Percentiles rank a stretch among this genome's conserved stretches.
Conservation (phyloP, 2,329 filamentous ascomycete species). For the Aspergillus fumigatiaffinis region DNA sequence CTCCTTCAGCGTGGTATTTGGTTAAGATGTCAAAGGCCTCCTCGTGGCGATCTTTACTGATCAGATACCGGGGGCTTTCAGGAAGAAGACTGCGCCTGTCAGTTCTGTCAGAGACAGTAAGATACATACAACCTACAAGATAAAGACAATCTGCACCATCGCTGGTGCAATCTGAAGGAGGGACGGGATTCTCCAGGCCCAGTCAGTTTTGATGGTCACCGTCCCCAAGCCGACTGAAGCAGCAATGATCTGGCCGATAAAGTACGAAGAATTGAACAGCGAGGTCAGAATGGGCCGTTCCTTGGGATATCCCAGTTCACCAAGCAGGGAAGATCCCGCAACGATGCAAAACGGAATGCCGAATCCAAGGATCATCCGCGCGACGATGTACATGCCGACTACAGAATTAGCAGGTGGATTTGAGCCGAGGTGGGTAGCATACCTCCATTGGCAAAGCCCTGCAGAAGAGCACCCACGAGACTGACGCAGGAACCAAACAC, state of each 20-base stretch:
- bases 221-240: slow-evolving; percentile 28
- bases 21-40: slow-evolving; percentile 28
- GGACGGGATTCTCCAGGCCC: slow-evolving; percentile 48
- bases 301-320: slow-evolving; percentile 59
- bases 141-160: slow-evolving; percentile 21
- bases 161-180: slow-evolving; percentile 39
- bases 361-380: slow-evolving; percentile 57
- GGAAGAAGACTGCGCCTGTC: slow-evolving; percentile 20
- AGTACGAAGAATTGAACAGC: slow-evolving; percentile 53
- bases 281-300: slow-evolving; percentile 58
- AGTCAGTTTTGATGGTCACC: slow-evolving; percentile 32
- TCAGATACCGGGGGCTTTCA: slow-evolving; percentile 23
- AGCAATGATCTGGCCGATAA: slow-evolving; percentile 27
- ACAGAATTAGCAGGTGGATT: slow-evolving; percentile 1
- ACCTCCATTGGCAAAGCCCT: slow-evolving; percentile 50
- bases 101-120: neutral
- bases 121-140: slow-evolving; percentile 16
- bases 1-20: slow-evolving; percentile 52
- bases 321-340: slow-evolving; percentile 55
- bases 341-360: slow-evolving; percentile 61
- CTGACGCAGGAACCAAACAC: slow-evolving; percentile 53
- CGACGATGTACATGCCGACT: slow-evolving; percentile 58
- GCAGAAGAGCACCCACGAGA: slow-evolving; percentile 54
- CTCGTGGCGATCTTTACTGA: slow-evolving; percentile 24
- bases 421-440: slow-evolving; percentile 10